Conservation (phyloP, 352 stramenopile genomes). For the Pythium phragmitis region DNA sequence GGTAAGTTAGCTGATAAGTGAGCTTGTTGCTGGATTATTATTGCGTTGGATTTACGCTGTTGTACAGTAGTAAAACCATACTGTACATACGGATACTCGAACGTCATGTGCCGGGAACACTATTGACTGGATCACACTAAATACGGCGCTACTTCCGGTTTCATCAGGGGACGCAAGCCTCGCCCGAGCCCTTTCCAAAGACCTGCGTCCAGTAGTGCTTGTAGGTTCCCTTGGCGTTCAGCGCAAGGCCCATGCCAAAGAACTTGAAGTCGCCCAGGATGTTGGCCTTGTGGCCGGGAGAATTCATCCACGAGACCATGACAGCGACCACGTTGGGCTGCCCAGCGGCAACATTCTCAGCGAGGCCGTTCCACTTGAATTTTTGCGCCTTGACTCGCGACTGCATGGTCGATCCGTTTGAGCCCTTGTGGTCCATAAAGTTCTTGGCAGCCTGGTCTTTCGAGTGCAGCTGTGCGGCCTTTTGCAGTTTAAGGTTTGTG, state of each 20-base stretch:
- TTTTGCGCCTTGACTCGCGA: slow-evolving; percentile 25
- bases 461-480: slow-evolving; percentile 27
- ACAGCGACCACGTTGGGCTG: slow-evolving; percentile 37
- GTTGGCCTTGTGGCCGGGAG: slow-evolving; percentile 42
- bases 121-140: too few relatives aligned
- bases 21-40: too few relatives aligned
- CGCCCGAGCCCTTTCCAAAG: slow-evolving; percentile 38
- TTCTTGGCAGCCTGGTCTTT: slow-evolving; percentile 28
- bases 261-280: slow-evolving; percentile 41
- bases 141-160: too few relatives aligned
- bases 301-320: slow-evolving; percentile 55
- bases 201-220: slow-evolving; percentile 65
- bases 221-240: slow-evolving; percentile 36
- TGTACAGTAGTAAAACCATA: too few relatives aligned
- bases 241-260: slow-evolving; percentile 43
- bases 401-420: slow-evolving; percentile 10
- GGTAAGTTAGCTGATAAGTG: too few relatives aligned
- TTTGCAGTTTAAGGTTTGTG: slow-evolving; percentile 26
- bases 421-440: slow-evolving; percentile 27
- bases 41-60: too few relatives aligned
- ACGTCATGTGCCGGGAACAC: too few relatives aligned
- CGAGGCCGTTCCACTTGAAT: slow-evolving; percentile 32
- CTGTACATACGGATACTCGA: too few relatives aligned
- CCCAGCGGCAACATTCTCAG: slow-evolving; percentile 53
- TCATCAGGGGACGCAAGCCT: slow-evolving; percentile 27